phyloP scores from a whole-genome alignment of 75 land plant species.

The Ceratopteris richardii region DNA sequence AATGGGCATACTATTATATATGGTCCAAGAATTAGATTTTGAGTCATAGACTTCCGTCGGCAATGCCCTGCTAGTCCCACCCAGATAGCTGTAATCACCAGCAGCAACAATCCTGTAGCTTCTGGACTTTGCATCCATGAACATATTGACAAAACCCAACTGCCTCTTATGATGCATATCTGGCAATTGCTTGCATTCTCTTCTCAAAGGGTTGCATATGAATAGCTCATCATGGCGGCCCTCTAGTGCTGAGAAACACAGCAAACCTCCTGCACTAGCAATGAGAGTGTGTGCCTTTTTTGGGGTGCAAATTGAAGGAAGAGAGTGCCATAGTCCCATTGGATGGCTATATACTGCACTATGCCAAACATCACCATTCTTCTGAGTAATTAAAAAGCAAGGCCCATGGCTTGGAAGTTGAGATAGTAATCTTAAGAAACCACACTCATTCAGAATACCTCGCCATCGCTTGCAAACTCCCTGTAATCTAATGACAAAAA shows the following conservation, averaged over 20 bases:
- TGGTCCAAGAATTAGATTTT: constrained; percentile 36
- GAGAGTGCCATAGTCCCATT: constrained; percentile 46
- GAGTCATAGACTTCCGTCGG: constrained; percentile 82
- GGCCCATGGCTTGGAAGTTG: constrained; percentile 64
- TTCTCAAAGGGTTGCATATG: constrained; percentile 62
- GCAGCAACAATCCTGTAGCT: constrained; percentile 55
- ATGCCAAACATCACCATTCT: constrained; percentile 32
- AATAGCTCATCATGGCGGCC: constrained; percentile 42
- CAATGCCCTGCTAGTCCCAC: constrained; percentile 51
- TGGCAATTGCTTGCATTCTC: constrained; percentile 50
- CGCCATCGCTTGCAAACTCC: constrained; percentile 67
- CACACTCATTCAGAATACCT: constrained; percentile 40
- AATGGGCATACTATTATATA: constrained; percentile 55
- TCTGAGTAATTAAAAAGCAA: constrained; percentile 59
- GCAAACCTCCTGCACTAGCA: constrained; percentile 72
- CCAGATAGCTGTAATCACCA: constrained; percentile 32
- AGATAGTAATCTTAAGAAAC: constrained; percentile 50
- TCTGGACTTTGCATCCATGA: constrained; percentile 38
- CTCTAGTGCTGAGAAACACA: constrained; percentile 58
- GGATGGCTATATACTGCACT: constrained; percentile 60
- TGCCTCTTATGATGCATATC: constrained; percentile 55
- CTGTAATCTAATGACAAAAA: constrained; percentile 45
- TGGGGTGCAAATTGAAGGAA: constrained; percentile 54
- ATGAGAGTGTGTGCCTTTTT: constrained; percentile 58
- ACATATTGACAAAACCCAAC: constrained; percentile 49